A percentile compares a stretch with the other conserved stretches of the same genome.
Evolutionary conservation across 768 basidiomycete species (phyloP).

Genomic region (Dioszegia aurantiaca): DNA sequence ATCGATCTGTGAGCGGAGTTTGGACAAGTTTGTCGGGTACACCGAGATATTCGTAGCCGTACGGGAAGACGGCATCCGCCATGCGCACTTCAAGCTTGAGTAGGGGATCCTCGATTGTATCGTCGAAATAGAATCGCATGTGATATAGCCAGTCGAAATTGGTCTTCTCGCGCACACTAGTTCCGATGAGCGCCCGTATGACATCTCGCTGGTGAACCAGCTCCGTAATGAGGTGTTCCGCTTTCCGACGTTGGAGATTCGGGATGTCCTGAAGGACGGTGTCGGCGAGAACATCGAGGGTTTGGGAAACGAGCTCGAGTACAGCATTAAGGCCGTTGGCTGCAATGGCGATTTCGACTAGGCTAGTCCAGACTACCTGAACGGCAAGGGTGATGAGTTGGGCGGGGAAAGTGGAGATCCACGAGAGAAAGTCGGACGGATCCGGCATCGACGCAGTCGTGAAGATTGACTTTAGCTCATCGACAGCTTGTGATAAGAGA

Average conservation of each 20-base stretch:
- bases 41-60: constrained; percentile 98
- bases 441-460: constrained; percentile 63
- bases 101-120: constrained; percentile 67
- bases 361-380: constrained; percentile 89
- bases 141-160: constrained; percentile 93
- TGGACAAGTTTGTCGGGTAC: constrained; percentile 96
- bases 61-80: constrained; percentile 89
- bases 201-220: constrained; percentile 98
- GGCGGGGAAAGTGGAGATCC: constrained; percentile 93
- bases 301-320: constrained; percentile 71
- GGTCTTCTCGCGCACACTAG: constrained; percentile 63
- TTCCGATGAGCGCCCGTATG: constrained; percentile 70
- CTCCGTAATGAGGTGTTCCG: constrained; percentile 97
- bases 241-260: constrained; percentile 91
- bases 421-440: constrained; percentile 67
- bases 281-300: constrained; percentile 92
- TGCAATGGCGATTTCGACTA: constrained; percentile 63
- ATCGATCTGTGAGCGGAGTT: constrained; percentile 93
- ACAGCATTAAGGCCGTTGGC: constrained; percentile 60
- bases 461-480: constrained; percentile 77
- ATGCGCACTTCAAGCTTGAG: constrained; percentile 75
- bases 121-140: constrained; percentile 95
- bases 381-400: constrained; percentile 94
- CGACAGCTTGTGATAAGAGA: constrained; percentile 73
- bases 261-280: constrained; percentile 86